phyloP scores from a whole-genome alignment of 495 filamentous ascomycete genomes.

The Lasiosphaeria ovina region DNA sequence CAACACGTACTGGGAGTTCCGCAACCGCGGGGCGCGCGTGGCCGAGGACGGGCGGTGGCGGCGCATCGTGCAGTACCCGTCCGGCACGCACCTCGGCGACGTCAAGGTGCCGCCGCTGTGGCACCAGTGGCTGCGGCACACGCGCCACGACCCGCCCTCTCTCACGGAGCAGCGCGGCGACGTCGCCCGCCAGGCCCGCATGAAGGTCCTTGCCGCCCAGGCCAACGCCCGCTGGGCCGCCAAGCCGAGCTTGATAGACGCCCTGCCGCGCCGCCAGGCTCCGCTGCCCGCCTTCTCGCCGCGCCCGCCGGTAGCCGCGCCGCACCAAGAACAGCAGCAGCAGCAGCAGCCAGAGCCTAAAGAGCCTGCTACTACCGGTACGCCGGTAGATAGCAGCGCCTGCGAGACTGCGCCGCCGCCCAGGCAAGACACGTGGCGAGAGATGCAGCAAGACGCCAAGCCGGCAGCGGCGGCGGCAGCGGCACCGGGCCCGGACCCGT shows the following conservation, averaged over 20 bases:
- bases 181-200: slow-evolving; percentile 58
- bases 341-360: background rate
- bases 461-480: slow-evolving; percentile 21
- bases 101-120: slow-evolving; percentile 69
- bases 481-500: slow-evolving; percentile 52
- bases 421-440: slow-evolving; percentile 29
- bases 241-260: slow-evolving; percentile 52
- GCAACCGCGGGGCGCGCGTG: slow-evolving; percentile 52
- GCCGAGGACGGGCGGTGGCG: slow-evolving; percentile 50
- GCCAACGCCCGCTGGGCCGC: slow-evolving; percentile 86
- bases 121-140: slow-evolving; percentile 95
- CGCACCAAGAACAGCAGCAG: background rate
- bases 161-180: slow-evolving; percentile 74
- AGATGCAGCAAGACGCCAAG: slow-evolving; percentile 21
- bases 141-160: slow-evolving; percentile 65
- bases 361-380: background rate
- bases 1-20: slow-evolving; percentile 96
- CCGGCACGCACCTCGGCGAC: slow-evolving; percentile 62
- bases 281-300: too few relatives aligned
- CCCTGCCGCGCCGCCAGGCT: background rate
- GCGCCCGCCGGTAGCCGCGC: too few relatives aligned
- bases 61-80: slow-evolving; percentile 67
- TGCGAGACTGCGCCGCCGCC: background rate
- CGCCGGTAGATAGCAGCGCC: background rate
- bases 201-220: slow-evolving; percentile 71